Evolutionary conservation across 225 moss, liverwort and hornwort species (phyloP).

Genomic region (Sphagnum tenellum): DNA sequence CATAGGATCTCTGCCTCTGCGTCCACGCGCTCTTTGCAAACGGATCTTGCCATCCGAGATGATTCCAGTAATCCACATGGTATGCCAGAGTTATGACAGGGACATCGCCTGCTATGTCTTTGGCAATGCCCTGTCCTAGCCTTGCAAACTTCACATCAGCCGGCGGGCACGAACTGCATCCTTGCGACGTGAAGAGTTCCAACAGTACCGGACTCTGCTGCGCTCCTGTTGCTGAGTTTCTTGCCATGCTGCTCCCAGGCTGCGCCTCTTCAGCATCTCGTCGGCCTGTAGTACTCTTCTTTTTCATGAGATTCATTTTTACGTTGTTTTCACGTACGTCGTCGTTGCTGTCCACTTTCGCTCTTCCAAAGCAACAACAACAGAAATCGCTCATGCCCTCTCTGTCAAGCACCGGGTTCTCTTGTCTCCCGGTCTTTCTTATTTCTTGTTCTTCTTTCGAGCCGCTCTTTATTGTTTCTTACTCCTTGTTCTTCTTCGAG

Average conservation of each 20-base stretch:
- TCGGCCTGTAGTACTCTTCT: too few relatives aligned
- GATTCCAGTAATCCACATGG: slow-evolving; percentile 97
- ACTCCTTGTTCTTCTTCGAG: too few relatives aligned
- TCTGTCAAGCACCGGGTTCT: too few relatives aligned
- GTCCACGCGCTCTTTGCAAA: slow-evolving; percentile 80
- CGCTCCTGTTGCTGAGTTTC: slow-evolving; percentile 14
- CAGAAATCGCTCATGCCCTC: too few relatives aligned
- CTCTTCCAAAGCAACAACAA: too few relatives aligned
- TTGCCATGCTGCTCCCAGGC: neutral
- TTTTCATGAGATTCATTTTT: too few relatives aligned
- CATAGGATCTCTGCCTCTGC: slow-evolving; percentile 76
- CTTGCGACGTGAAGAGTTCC: slow-evolving; percentile 88
- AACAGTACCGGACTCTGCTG: slow-evolving; percentile 64
- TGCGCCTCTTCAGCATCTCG: too few relatives aligned
- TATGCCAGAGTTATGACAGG: slow-evolving; percentile 66
- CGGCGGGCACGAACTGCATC: slow-evolving; percentile 87
- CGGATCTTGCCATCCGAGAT: slow-evolving; percentile 95
- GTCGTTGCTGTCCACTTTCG: too few relatives aligned
- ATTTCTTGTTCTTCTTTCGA: too few relatives aligned
- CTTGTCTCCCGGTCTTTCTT: too few relatives aligned
- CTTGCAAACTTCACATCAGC: slow-evolving; percentile 78
- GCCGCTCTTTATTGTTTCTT: too few relatives aligned
- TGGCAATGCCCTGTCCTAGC: slow-evolving; percentile 71
- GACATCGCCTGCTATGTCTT: slow-evolving; percentile 34
- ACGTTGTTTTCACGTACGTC: too few relatives aligned